Evolutionary conservation across 2,329 filamentous ascomycete species (phyloP).

Genomic region (Neonectria faginata): DNA sequence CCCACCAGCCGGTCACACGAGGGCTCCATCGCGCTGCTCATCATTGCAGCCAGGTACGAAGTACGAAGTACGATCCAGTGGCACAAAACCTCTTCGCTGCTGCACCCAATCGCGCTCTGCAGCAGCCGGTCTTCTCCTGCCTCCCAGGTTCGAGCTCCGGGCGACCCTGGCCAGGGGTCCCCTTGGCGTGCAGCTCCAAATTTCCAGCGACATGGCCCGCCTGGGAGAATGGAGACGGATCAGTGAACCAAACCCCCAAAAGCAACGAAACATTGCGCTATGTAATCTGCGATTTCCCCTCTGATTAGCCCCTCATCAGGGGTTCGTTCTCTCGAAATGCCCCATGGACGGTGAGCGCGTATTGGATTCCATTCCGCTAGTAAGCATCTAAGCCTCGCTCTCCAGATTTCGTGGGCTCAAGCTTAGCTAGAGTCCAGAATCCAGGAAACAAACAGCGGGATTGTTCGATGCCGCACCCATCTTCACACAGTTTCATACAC

Average conservation of each 20-base stretch:
- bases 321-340: conserved; percentile 25
- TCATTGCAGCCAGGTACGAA: neutral
- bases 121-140: conserved; percentile 35
- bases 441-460: conserved; percentile 22
- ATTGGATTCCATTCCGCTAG: conserved; percentile 27
- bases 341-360: conserved; percentile 28
- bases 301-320: conserved; percentile 28
- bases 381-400: conserved; percentile 32
- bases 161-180: conserved; percentile 44
- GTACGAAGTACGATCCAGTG: too few relatives aligned
- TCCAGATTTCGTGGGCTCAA: conserved; percentile 17
- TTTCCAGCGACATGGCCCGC: conserved; percentile 41
- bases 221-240: conserved; percentile 26
- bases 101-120: conserved; percentile 28
- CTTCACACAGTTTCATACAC: neutral
- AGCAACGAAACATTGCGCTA: conserved; percentile 36
- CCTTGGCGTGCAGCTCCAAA: conserved; percentile 46
- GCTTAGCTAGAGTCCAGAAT: conserved; percentile 8
- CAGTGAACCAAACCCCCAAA: conserved; percentile 34
- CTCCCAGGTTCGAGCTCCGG: conserved; percentile 33
- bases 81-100: conserved; percentile 21
- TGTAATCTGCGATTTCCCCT: conserved; percentile 35
- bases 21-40: neutral
- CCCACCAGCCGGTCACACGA: conserved; percentile 1
- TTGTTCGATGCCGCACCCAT: neutral